Base-by-base conservation (phyloP, 176 grass and related monocot genomes). In the Secale cereale region DNA sequence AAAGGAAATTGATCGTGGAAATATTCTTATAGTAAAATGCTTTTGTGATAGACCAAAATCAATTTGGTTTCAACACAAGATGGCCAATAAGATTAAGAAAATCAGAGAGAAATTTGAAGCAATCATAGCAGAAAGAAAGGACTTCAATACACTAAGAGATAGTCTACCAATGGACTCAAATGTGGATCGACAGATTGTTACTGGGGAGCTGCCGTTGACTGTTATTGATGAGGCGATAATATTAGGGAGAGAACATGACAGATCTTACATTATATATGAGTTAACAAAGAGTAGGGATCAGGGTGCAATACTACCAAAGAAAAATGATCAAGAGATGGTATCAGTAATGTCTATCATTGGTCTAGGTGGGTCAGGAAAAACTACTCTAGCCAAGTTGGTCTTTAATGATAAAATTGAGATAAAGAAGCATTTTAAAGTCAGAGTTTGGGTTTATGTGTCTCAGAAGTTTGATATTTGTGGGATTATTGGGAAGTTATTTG, bases 291-390 rank as follows among this genome's bases (percentile, higher is more conserved):
- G 10, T 31, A 4, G 29, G 27, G 28, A 65, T 65, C 62, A 30
- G 27, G 14, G 6, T 5, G 27, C 27, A 65, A 8, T 15, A 30
- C 62, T 65, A 27, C 25, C 59, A 65, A 65, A 65, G 62, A 65
- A 15, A 30, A 30, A 65, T 65, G 62, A 65, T 31, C 13, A 65
- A 65, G 14, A 65, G 13, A 65, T 30, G 27, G 27, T 65, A 29
- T 65, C 62, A 65, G 62, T 65, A 59, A 22, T 87, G 10, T 79
- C 79, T 12, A 19, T 90, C 0, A 36, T 90, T 61, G 88, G 83
- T 13, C 50, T 86, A 36, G 84, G 77, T 10, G 88, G 88, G n/a
- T 31, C 65, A 0, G 84, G 88, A 1, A 90, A 90, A 66, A 90
- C 84, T 59, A 87, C 79, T 5, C 67, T 90, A 14, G 79, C 88